Evolutionary conservation across 192 early-diverging fungal species (phyloP), one percentile per base, ranked within the genome.

Genomic region (Diversispora epigaea): DNA sequence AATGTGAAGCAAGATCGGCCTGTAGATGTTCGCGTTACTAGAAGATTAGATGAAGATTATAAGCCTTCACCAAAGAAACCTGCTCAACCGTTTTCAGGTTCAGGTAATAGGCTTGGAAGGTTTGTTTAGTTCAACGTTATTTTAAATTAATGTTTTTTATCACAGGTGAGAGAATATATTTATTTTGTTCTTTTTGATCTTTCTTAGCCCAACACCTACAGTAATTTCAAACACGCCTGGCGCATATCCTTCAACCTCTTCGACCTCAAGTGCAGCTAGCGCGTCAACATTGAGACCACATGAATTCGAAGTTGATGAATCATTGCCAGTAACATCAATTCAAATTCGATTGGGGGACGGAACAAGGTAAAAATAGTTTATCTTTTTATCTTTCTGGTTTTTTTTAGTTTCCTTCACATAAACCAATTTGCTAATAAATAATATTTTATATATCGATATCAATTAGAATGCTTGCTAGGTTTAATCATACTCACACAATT

Each of bases 291-390:
- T 57, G 49, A 61, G 64, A 40, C 79, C 10, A 22, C 65, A 56
- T 32, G 84, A 65, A 55, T 81, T 93, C 52, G 73, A 78, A 6
- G 85, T 97, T 43, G 95, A 99, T 75, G 79, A 86, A 17, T 81
- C 75, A 12, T 88, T 89, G 74, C 97, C 95, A 12, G 84, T 86
- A 7, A 96, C 96, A 6, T 87, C 90, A 41, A 85, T 99, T n/a
- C 96, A 97, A 81, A 88, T 99, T 67, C 87, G 97, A 46, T 80
- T 99, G 63, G 93, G 86, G 6, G 95, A 98, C 76, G 96, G 97
- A 21, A 87, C 93, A 17, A 87, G 87, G 87, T 88, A 76, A 50
- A 40, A 41, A 44, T 43, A 56, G 14, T 15, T 14, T 11, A 14
- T 12, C 10, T 62, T 62, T 22, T 21, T 40, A 69, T 55, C 22